Evolutionary conservation across 1,139 yeast genomes (phyloP).

Genomic region (Kazachstania sp.): DNA sequence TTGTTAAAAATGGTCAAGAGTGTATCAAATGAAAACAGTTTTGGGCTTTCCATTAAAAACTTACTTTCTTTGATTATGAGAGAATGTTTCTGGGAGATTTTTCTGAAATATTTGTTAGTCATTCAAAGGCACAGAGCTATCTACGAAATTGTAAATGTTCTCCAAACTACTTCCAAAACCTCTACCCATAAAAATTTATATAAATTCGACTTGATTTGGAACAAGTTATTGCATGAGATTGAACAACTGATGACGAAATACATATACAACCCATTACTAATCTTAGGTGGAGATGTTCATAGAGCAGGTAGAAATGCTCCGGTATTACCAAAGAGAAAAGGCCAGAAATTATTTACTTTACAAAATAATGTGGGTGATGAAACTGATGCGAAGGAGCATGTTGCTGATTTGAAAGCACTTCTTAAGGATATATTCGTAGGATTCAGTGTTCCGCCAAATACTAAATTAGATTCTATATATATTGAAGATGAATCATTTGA

Average conservation of each 20-base stretch:
- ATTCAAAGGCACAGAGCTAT: conserved; percentile 66
- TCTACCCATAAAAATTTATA: conserved; percentile 25
- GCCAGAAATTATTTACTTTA: conserved; percentile 36
- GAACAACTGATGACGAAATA: conserved; percentile 35
- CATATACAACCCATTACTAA: conserved; percentile 13
- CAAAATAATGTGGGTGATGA: conserved; percentile 28
- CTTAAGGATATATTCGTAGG: conserved; percentile 59
- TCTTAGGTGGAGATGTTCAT: conserved; percentile 4
- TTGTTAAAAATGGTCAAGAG: conserved; percentile 26
- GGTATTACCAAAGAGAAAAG: conserved; percentile 13
- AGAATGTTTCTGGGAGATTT: conserved; percentile 63
- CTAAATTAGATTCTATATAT: conserved; percentile 40
- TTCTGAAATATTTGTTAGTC: conserved; percentile 52
- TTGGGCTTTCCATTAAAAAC: conserved; percentile 36
- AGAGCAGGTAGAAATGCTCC: conserved; percentile 7
- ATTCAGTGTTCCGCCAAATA: conserved; percentile 34
- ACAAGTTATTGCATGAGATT: conserved; percentile 48
- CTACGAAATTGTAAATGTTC: conserved; percentile 41
- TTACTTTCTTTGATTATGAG: conserved; percentile 51
- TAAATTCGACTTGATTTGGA: conserved; percentile 51
- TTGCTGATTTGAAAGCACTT: conserved; percentile 39
- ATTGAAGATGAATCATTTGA: conserved; percentile 51
- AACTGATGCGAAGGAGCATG: conserved; percentile 31
- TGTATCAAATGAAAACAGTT: conserved; percentile 20
- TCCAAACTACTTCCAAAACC: conserved; percentile 24